Conservation (phyloP, 345 rosid genomes). For the Trapa incisa region DNA sequence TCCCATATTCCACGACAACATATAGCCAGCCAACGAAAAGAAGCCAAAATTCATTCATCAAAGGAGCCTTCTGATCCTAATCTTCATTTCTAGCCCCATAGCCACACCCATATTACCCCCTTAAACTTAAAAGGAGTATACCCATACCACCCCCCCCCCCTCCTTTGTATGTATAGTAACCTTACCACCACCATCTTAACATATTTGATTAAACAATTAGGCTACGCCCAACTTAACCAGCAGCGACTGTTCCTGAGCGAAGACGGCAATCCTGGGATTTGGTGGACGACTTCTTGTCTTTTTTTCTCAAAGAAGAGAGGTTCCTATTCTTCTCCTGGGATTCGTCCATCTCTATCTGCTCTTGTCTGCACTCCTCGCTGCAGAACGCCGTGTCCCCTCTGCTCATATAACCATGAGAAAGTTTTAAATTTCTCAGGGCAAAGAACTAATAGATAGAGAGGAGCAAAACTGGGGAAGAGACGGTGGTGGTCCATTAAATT, state of each 20-base stretch:
- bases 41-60: constrained; percentile 1
- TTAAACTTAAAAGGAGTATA: background rate
- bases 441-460: background rate
- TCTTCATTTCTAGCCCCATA: background rate
- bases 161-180: background rate
- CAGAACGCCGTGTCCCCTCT: constrained; percentile 89
- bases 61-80: background rate
- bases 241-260: constrained; percentile 33
- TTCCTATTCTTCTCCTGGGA: constrained; percentile 42
- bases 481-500: background rate
- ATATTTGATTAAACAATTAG: no score
- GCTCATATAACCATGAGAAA: constrained; percentile 8
- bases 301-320: constrained; percentile 44
- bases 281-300: constrained; percentile 24
- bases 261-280: constrained; percentile 23
- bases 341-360: constrained; percentile 66
- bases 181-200: background rate
- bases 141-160: no score
- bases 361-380: constrained; percentile 78
- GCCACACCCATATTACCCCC: background rate
- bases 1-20: background rate
- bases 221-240: constrained; percentile 15
- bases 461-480: no score
- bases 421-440: background rate
- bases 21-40: background rate